Percentiles rank a stretch among this genome's conserved stretches.
Conservation (phyloP, 352 stramenopile species). For the Phytophthora hybrid region DNA sequence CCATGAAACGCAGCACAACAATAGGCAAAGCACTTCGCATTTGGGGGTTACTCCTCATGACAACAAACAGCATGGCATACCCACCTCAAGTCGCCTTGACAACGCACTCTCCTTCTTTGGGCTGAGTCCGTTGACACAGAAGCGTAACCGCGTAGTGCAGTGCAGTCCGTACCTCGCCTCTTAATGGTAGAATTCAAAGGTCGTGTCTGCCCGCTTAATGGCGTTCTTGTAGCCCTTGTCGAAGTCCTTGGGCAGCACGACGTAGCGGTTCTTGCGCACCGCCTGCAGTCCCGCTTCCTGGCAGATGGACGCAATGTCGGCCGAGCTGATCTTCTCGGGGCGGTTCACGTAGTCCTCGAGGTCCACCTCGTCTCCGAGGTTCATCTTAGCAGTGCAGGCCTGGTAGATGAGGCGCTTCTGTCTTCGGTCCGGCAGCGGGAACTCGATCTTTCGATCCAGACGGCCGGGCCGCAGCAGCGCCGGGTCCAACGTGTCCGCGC, state of each 20-base stretch:
- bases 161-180: slow-evolving; percentile 1
- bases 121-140: not conserved
- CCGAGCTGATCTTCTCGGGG: slow-evolving; percentile 99
- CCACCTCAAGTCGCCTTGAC: slow-evolving; percentile 2
- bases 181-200: slow-evolving; percentile 99
- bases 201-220: slow-evolving; percentile 99
- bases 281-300: slow-evolving; percentile 99
- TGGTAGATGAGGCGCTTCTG: slow-evolving; percentile 99
- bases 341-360: slow-evolving; percentile 99
- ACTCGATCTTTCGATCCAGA: slow-evolving; percentile 99
- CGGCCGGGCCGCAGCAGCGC: slow-evolving; percentile 98
- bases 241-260: slow-evolving; percentile 99
- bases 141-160: not conserved
- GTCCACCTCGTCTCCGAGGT: slow-evolving; percentile 99
- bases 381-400: slow-evolving; percentile 99
- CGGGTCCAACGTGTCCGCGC: slow-evolving; percentile 99
- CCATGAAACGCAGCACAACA: slow-evolving; percentile 11
- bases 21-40: slow-evolving; percentile 14
- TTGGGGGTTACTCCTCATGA: slow-evolving; percentile 6
- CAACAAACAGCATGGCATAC: not conserved
- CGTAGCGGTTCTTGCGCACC: slow-evolving; percentile 99
- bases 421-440: slow-evolving; percentile 98
- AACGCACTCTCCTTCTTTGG: not conserved
- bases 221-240: slow-evolving; percentile 99
- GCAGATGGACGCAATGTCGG: slow-evolving; percentile 99